Base-by-base conservation (phyloP, 2,329 filamentous ascomycete species). In the Monilinia laxa region DNA sequence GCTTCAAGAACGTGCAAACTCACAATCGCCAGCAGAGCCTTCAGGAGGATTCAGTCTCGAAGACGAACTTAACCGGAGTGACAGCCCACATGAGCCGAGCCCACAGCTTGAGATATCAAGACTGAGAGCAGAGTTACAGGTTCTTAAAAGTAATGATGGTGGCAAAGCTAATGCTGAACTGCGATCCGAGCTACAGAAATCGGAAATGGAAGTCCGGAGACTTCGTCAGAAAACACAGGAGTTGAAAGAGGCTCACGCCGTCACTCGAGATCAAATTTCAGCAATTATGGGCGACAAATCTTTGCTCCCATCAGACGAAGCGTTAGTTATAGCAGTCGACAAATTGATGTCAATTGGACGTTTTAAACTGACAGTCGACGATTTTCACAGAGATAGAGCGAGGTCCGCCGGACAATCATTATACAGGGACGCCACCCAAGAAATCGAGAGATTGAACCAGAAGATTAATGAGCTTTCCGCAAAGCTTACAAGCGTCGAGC, bases 121-220 rank as follows among this genome's bases (percentile, higher is more conserved):
- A 45, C 78, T 89, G 58, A 85, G 84, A 73, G 84, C 86, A 7
- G 87, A 89, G 75, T 88, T 87, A 71, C 81, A 83, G 47, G 75
- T 88, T 10, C 77, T 89, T 16, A 83, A 83, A 68, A 84, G 81
- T 68, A 85, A 81, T 60, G 81, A 81, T 12, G 82, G 82, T 10
- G 81, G 81, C 10, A 82, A 83, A 1, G 84, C 87, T 70, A 84
- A 82, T 66, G 81, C 82, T 54, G 78, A 81, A 54, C 77, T 89
- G 56, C 81, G 84, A 40, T 79, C 80, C 64, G 84, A 88, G 69
- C 78, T 87, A 40, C 85, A 88, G 58, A 81, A 84, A 67, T 77
- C 83, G 66, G 82, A 81, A 65, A 79, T 80, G 62, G 81, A 82
- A 69, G 78, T 80, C 49, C 82, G 84, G 67, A 77, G 80, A 52